Base-by-base conservation (phyloP, 2,329 filamentous ascomycete genomes). In the Pyrenochaeta sp. region DNA sequence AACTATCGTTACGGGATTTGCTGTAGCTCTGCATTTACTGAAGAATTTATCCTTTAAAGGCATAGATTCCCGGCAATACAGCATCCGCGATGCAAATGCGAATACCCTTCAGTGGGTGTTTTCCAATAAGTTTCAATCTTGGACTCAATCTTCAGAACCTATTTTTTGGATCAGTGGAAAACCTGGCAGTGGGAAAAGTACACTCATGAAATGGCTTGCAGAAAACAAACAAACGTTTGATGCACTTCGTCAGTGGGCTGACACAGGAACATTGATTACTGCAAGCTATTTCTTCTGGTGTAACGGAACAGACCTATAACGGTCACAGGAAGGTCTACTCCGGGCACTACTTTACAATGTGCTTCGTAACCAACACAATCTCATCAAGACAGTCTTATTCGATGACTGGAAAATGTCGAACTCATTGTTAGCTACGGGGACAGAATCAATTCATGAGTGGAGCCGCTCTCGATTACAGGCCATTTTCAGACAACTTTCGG, bases 141-240 rank as follows among this genome's bases (percentile, higher is more conserved):
- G 23, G 23, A 27, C 23, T 9, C 23, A 27, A 40, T 35, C 35
- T 31, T 17, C 27, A 4, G 32, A n/a, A 11, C 6, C 58, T 55
- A 20, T 77, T 71, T 49, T 77, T 69, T 63, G 66, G 23, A 27
- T 76, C 33, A 66, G 56, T 11, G 75, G 74, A 1, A 77, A 76
- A 41, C 63, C 69, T 0, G 75, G 69, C 0, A 71, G 71, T 3
- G 75, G 75, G 0, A 77, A 77, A 35, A 68, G 62, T 4, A 75
- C 71, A 0, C 41, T 77, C 9, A 64, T 75, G 49, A 75, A 73
- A 36, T 75, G 63, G 36, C 51, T 75, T 10, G 12, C 57, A 2
- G 29, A 51, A 0, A 39, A 67, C 11, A 7, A 37, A 2, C 12
- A 40, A 4, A 73, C 66, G 3, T 12, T 23, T 18, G 7, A 36